Percentiles rank a stretch among this genome's conserved stretches.
These are phyloP conservation scores for Panicum hallii DNA, from an alignment of 202 grass and related monocot genomes.

Conservation along the genomic window DNA sequence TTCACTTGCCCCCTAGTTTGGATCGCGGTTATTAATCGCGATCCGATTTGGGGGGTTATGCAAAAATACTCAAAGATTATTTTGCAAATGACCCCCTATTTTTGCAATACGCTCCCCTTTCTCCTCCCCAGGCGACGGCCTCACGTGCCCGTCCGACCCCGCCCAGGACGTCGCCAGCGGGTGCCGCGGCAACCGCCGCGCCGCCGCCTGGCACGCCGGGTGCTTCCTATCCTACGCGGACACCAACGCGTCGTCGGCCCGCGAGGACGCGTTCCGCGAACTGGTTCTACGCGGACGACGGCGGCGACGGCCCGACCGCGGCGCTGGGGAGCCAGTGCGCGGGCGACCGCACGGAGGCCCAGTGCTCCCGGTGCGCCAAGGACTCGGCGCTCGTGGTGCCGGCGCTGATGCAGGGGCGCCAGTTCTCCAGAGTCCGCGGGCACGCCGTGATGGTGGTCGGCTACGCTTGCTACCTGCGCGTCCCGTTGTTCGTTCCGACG, in stretches of 20 bases:
- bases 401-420: not conserved
- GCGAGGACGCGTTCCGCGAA: not conserved
- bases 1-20: no score
- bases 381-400: no score
- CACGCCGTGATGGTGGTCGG: slow-evolving; percentile 26
- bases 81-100: no score
- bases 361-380: no score
- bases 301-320: not conserved
- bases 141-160: no score
- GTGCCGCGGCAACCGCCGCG: not conserved
- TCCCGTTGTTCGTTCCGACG: not conserved
- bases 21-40: no score
- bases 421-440: not conserved
- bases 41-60: no score
- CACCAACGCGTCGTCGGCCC: not conserved
- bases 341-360: no score
- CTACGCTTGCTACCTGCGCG: slow-evolving; percentile 37
- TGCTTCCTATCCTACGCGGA: slow-evolving; percentile 15
- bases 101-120: no score
- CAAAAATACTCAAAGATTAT: no score
- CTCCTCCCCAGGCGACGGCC: no score
- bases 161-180: not conserved
- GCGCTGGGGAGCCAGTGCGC: not conserved
- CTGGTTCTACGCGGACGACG: not conserved
- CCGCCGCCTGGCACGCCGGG: not conserved